These are phyloP conservation scores for Phytophthora palmivora DNA, from an alignment of 352 stramenopile genomes.

Conservation along the genomic window DNA sequence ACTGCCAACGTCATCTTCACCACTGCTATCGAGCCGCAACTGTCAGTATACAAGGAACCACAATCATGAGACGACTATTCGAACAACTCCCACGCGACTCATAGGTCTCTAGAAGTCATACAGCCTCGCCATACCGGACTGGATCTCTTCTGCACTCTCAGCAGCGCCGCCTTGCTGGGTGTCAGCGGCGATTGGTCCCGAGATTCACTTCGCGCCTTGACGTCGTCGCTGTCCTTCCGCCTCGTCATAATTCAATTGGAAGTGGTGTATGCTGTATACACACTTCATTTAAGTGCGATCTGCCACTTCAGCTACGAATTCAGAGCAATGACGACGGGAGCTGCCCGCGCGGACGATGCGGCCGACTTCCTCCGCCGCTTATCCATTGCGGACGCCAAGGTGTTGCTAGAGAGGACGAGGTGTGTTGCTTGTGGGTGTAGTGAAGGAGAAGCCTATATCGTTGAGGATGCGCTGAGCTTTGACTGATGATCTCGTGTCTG, in stretches of 20 bases:
- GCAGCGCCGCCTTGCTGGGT: conserved; percentile 28
- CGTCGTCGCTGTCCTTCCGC: neutral
- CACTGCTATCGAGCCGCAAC: conserved; percentile 34
- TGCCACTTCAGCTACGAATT: conserved; percentile 8
- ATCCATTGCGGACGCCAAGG: conserved; percentile 85
- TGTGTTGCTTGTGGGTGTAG: conserved; percentile 28
- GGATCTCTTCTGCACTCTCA: conserved; percentile 35
- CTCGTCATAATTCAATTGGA: conserved; percentile 21
- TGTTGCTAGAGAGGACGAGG: conserved; percentile 81
- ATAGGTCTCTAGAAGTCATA: neutral
- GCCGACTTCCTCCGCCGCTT: conserved; percentile 80
- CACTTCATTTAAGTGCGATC: conserved; percentile 30
- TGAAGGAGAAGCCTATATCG: neutral
- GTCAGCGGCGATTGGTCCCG: conserved; percentile 29
- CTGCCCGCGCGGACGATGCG: conserved; percentile 21
- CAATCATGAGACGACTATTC: conserved; percentile 2
- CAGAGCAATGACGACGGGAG: conserved; percentile 12
- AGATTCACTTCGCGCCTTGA: conserved; percentile 25
- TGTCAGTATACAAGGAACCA: conserved; percentile 9
- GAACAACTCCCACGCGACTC: neutral
- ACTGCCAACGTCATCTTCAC: conserved; percentile 24
- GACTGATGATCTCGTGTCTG: neutral
- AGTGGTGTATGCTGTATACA: neutral
- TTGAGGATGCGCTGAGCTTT: conserved; percentile 1
- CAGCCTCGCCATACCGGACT: conserved; percentile 18